Base-by-base conservation (phyloP, 495 filamentous ascomycete species). In the Penicillium ochrochloron region DNA sequence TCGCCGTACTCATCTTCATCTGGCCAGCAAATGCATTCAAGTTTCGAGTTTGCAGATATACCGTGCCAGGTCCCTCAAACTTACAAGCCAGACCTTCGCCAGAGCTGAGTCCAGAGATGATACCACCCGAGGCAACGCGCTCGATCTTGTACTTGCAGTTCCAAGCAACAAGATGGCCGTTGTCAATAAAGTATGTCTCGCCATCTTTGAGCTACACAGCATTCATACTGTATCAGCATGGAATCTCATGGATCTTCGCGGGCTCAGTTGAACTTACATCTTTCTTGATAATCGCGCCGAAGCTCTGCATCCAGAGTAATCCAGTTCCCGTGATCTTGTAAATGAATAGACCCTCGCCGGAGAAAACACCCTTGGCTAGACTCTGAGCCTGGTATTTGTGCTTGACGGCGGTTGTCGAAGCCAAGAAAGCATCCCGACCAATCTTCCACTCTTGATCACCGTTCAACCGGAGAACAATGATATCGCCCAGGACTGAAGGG, bases 111-210 rank as follows among this genome's bases (percentile, higher is more conserved):
- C 86, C 85, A 27, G 90, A 93, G 7, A 98, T 89, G 50, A 99
- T 86, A 27, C 95, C 96, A 14, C 95, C 95, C 21, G 89, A 93
- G 0, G 95, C 87, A 12, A 93, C 90, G 10, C 96, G 89, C 76
- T 97, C 92, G 51, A 98, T 86, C 9, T 69, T 70, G 70, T 98
- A 99, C 65, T 96, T 91, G 75, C 92, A 94, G 70, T 97, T 97
- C 95, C 95, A 99, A 5, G 95, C 96, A 1, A 99, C 94, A 7
- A 99, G 81, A 66, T 99, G 93, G 11, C 94, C 94, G 69, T 99
- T 99, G 70, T 99, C 94, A 57, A 99, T 88, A 61, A 93, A 90
- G 74, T 97, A 99, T 60, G 87, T 87, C 71, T 98, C 94, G 3
- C 87, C 87, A 8, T 90, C 86, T 34, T 77, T 80, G 25, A 97